These are phyloP conservation scores for Saccharum spontaneum DNA, from an alignment of 176 grass and related monocot genomes.

Conservation along the genomic window DNA sequence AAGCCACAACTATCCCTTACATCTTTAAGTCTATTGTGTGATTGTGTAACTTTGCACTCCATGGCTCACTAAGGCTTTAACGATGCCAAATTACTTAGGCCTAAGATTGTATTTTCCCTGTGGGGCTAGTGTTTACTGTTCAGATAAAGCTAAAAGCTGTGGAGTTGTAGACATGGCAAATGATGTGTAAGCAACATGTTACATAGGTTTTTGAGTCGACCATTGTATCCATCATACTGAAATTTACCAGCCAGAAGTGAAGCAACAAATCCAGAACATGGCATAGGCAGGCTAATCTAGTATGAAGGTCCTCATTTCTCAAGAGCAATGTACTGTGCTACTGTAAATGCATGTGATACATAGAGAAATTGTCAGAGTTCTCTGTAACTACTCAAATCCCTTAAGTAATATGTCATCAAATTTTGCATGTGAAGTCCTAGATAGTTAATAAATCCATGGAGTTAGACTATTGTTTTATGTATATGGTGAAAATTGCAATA, in stretches of 20 bases:
- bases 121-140: not conserved
- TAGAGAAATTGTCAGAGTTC: not conserved
- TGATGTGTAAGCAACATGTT: not conserved
- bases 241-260: not conserved
- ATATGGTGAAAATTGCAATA: not conserved
- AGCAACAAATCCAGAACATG: not conserved
- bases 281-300: not conserved
- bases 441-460: not conserved
- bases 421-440: not conserved
- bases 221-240: not conserved
- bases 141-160: constrained; percentile 26
- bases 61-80: not conserved
- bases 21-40: not conserved
- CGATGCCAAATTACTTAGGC: not conserved
- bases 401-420: not conserved
- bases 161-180: constrained; percentile 7
- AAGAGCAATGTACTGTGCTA: not conserved
- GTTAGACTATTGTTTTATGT: constrained; percentile 1
- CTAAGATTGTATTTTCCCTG: not conserved
- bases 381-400: not conserved
- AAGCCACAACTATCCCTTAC: not conserved
- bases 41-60: not conserved
- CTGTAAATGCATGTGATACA: not conserved
- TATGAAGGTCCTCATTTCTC: not conserved
- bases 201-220: not conserved